These are phyloP conservation scores for Grosmannia huntii DNA, from an alignment of 2,329 filamentous ascomycete genomes.

Conservation along the genomic window DNA sequence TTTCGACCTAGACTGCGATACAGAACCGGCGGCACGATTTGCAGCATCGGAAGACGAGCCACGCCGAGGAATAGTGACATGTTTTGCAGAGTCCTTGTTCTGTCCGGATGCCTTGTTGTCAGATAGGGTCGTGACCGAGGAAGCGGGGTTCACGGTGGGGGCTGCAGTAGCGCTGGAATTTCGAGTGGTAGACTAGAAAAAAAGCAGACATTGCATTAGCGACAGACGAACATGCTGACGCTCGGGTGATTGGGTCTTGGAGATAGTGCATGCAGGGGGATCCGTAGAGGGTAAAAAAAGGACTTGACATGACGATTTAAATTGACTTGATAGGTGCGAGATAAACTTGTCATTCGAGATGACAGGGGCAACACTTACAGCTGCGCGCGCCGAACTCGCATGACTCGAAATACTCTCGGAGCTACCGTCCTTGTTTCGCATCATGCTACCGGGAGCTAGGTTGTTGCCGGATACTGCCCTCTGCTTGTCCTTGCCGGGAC, in stretches of 20 bases:
- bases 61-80: constrained; percentile 47
- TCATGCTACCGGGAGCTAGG: neutral
- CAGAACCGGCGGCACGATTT: constrained; percentile 55
- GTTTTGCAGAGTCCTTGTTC: constrained; percentile 40
- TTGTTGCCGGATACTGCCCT: constrained; percentile 14
- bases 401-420: constrained; percentile 51
- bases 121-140: constrained; percentile 18
- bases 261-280: constrained; percentile 3
- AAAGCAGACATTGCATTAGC: constrained; percentile 28
- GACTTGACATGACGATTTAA: neutral
- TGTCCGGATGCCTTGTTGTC: constrained; percentile 28
- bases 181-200: constrained; percentile 45
- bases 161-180: constrained; percentile 32
- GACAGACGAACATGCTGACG: constrained; percentile 12
- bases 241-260: neutral
- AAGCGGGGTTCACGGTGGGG: constrained; percentile 40
- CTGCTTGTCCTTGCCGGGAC: constrained; percentile 23
- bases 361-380: constrained; percentile 40
- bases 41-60: constrained; percentile 49
- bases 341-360: neutral
- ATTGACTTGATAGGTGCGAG: neutral
- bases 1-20: constrained; percentile 60
- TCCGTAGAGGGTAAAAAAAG: neutral
- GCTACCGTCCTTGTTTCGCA: constrained; percentile 39
- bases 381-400: constrained; percentile 46